phyloP scores from a whole-genome alignment of 176 grass and related monocot species.

The Avena sativa region DNA sequence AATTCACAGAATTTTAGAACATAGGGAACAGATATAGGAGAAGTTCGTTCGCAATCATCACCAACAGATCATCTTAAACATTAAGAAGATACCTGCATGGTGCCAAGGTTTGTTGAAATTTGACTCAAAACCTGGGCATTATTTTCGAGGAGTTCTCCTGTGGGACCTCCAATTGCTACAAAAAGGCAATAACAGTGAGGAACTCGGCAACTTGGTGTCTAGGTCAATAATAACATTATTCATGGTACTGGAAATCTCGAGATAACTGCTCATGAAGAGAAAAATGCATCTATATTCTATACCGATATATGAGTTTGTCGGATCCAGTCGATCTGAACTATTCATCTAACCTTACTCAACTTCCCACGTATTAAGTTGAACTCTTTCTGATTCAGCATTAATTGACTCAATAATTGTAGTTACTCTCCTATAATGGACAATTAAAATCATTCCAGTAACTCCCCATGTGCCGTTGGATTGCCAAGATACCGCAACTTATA shows the following conservation, averaged over 20 bases:
- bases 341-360: too few relatives aligned
- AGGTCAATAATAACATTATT: background rate
- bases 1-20: background rate
- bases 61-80: slow-evolving; percentile 15
- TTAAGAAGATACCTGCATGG: slow-evolving; percentile 71
- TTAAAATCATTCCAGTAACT: background rate
- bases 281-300: slow-evolving; percentile 3
- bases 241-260: background rate
- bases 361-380: too few relatives aligned
- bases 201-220: background rate
- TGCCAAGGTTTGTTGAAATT: slow-evolving; percentile 77
- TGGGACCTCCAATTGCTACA: slow-evolving; percentile 84
- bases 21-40: background rate
- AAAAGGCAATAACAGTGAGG: slow-evolving; percentile 10
- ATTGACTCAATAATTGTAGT: background rate
- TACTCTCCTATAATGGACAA: background rate
- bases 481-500: too few relatives aligned
- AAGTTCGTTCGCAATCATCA: slow-evolving; percentile 23
- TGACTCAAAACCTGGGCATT: slow-evolving; percentile 80
- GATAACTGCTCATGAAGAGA: slow-evolving; percentile 7
- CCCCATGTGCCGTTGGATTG: background rate
- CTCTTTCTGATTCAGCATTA: background rate
- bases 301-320: background rate
- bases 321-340: background rate
- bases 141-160: slow-evolving; percentile 75